A percentile compares a stretch with the other conserved stretches of the same genome.
These are phyloP conservation scores for Moniliella sp. DNA, from an alignment of 1,284 basidiomycete genomes.

Conservation along the genomic window DNA sequence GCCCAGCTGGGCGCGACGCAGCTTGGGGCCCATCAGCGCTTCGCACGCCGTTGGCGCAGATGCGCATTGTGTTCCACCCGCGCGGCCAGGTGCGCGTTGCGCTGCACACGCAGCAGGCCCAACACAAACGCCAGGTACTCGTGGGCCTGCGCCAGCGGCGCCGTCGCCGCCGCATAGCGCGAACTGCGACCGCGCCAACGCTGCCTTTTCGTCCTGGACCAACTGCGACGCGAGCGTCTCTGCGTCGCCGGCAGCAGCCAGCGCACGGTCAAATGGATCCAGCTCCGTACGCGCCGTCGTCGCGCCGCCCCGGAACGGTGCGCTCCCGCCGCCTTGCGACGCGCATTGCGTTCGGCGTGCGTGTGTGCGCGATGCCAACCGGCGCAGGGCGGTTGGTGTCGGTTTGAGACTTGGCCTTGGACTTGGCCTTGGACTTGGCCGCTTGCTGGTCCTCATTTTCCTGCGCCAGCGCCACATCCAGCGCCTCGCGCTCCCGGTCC, in stretches of 20 bases:
- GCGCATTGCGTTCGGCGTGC: slow-evolving; percentile 1
- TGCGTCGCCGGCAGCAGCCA: slow-evolving; percentile 25
- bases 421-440: no score
- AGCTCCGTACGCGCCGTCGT: no score
- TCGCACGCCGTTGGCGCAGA: not conserved
- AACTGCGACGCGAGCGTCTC: slow-evolving; percentile 20
- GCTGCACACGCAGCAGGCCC: slow-evolving; percentile 18
- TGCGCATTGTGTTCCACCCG: slow-evolving; percentile 3
- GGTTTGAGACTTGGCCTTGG: not conserved
- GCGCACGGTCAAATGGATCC: slow-evolving; percentile 27
- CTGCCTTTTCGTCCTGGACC: slow-evolving; percentile 26
- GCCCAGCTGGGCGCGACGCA: no score
- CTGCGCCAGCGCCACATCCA: not conserved
- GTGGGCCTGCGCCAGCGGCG: slow-evolving; percentile 24
- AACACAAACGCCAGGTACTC: slow-evolving; percentile 27
- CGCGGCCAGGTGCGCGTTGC: slow-evolving; percentile 18
- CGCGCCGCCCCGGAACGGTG: not conserved
- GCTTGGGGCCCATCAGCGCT: no score
- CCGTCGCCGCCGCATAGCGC: slow-evolving; percentile 24
- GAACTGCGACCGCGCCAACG: slow-evolving; percentile 23
- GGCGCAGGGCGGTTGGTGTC: no score
- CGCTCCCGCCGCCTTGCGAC: not conserved
- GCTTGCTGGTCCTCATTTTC: no score
- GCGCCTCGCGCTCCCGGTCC: not conserved
- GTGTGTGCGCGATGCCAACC: no score